These are phyloP conservation scores for Eucalyptus cladocalyx DNA, from an alignment of 345 rosid genomes.

Conservation along the genomic window DNA sequence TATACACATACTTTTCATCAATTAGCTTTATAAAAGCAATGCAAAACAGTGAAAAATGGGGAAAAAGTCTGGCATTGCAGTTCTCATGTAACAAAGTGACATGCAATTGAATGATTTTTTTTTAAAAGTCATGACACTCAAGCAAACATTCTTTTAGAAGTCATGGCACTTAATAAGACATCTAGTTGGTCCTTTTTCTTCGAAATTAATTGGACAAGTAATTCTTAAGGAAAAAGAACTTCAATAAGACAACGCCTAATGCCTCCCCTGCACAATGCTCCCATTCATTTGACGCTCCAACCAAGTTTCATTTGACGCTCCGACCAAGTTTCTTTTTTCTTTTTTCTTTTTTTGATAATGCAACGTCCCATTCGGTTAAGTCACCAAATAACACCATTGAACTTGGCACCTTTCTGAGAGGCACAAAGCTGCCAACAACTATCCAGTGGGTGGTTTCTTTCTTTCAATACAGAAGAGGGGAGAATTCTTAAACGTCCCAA, in stretches of 20 bases:
- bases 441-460: neutral
- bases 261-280: neutral
- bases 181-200: neutral
- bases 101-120: rapidly evolving
- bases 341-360: too few relatives aligned
- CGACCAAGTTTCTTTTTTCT: neutral
- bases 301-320: neutral
- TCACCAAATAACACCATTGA: too few relatives aligned
- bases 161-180: too few relatives aligned
- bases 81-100: neutral
- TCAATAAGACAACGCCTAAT: rapidly evolving
- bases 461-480: neutral
- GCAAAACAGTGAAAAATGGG: too few relatives aligned
- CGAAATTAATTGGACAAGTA: neutral
- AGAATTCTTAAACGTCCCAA: neutral
- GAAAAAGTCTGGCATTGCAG: too few relatives aligned
- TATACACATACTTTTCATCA: too few relatives aligned
- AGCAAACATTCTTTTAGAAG: too few relatives aligned
- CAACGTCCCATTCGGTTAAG: too few relatives aligned
- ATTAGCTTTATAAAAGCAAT: too few relatives aligned
- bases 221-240: neutral
- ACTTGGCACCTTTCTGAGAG: too few relatives aligned
- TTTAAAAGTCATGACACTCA: neutral
- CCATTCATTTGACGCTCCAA: neutral
- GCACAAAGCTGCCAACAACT: too few relatives aligned